Percentiles rank a stretch among this genome's conserved stretches.
Evolutionary conservation across 73 alveolate species (phyloP).

Genomic region (Stentor coeruleus): DNA sequence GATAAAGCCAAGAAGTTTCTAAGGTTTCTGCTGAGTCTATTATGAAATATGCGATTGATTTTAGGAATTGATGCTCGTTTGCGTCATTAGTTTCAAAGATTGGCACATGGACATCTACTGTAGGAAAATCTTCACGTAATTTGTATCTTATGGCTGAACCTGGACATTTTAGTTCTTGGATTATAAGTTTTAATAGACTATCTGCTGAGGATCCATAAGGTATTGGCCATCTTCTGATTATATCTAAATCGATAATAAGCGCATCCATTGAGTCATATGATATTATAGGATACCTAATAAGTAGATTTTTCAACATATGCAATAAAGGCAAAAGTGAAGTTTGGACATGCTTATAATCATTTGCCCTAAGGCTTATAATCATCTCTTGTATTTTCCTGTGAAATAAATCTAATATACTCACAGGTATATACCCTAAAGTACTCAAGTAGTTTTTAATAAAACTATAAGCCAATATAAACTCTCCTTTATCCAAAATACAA

Average conservation of each 20-base stretch:
- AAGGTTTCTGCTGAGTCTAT: neutral
- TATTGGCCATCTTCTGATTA: slow-evolving; percentile 4
- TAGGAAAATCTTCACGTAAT: slow-evolving; percentile 13
- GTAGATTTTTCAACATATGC: neutral
- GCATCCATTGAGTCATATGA: slow-evolving; percentile 4
- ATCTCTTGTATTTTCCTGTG: slow-evolving; percentile 20
- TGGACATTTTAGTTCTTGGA: slow-evolving; percentile 16
- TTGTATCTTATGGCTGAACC: neutral
- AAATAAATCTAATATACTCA: slow-evolving; percentile 3
- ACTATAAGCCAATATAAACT: neutral
- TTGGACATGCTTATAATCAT: neutral
- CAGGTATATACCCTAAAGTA: neutral
- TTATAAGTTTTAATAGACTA: neutral
- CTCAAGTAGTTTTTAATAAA: neutral
- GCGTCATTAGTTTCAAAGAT: neutral
- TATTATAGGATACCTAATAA: neutral
- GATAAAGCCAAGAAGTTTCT: neutral
- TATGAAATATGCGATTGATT: neutral
- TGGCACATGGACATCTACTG: neutral
- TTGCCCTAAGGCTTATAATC: neutral
- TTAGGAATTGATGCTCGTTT: neutral
- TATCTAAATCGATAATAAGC: neutral
- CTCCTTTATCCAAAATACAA: slow-evolving; percentile 4
- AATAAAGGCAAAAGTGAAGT: neutral
- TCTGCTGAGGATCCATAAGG: slow-evolving; percentile 19